These are phyloP conservation scores for Fusarium brachygibbosum DNA, from an alignment of 2,329 filamentous ascomycete genomes.

Conservation along the genomic window DNA sequence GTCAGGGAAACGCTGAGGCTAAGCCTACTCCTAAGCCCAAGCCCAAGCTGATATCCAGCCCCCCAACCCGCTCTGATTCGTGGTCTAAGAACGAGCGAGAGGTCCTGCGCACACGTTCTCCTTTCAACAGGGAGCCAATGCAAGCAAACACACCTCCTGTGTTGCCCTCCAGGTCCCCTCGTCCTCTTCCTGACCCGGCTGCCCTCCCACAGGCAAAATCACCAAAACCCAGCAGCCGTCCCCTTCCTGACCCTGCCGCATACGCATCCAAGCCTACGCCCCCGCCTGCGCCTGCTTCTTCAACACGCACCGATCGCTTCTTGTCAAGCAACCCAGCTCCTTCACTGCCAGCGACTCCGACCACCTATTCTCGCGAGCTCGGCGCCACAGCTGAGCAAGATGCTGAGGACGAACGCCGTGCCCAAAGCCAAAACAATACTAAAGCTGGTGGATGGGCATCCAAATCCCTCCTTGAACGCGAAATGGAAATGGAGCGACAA, in stretches of 20 bases:
- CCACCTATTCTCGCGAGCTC: conserved; percentile 68
- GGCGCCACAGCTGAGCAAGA: conserved; percentile 72
- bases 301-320: conserved; percentile 70
- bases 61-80: conserved; percentile 68
- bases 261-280: conserved; percentile 32
- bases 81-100: conserved; percentile 76
- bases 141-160: conserved; percentile 47
- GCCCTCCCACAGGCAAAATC: conserved; percentile 38
- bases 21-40: conserved; percentile 45
- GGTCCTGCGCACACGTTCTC: conserved; percentile 68
- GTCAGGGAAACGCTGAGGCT: conserved; percentile 17
- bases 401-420: conserved; percentile 71
- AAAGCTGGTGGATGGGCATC: conserved; percentile 74
- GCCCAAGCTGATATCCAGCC: conserved; percentile 54
- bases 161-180: conserved; percentile 52
- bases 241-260: conserved; percentile 42
- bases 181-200: conserved; percentile 68
- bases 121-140: conserved; percentile 56
- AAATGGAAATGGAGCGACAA: conserved; percentile 85
- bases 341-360: conserved; percentile 54
- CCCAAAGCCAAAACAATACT: conserved; percentile 70
- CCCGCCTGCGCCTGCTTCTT: conserved; percentile 39
- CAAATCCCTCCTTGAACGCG: conserved; percentile 80
- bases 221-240: conserved; percentile 31
- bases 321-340: conserved; percentile 69